Percentiles rank a stretch among this genome's conserved stretches.
Conservation (phyloP, 495 filamentous ascomycete species). For the Oidiodendron maius region DNA sequence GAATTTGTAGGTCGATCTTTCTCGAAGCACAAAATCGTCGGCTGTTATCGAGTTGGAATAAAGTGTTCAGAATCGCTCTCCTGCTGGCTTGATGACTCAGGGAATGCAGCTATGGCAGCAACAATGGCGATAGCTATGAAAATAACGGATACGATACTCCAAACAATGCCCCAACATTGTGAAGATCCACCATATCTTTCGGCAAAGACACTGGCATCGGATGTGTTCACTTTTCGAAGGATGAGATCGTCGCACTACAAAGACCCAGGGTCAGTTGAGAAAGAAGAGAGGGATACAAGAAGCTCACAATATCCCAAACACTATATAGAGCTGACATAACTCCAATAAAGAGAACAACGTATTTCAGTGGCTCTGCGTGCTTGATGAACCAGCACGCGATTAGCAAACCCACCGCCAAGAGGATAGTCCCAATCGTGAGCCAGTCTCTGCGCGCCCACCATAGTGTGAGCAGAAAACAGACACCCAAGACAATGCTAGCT, state of each 20-base stretch:
- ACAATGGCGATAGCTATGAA: slow-evolving; percentile 70
- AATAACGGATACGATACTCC: slow-evolving; percentile 61
- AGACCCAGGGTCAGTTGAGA: slow-evolving; percentile 8
- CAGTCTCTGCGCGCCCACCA: slow-evolving; percentile 78
- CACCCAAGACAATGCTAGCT: slow-evolving; percentile 63
- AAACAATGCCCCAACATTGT: slow-evolving; percentile 77
- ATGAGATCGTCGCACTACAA: slow-evolving; percentile 71
- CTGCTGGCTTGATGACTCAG: slow-evolving; percentile 59
- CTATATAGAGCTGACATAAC: slow-evolving; percentile 75
- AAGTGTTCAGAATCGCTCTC: slow-evolving; percentile 63
- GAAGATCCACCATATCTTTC: slow-evolving; percentile 71
- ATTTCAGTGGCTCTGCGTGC: slow-evolving; percentile 65
- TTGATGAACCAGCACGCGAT: slow-evolving; percentile 77
- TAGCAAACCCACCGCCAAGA: slow-evolving; percentile 63
- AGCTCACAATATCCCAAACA: slow-evolving; percentile 76
- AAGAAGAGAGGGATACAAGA: not conserved
- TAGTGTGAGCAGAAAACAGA: slow-evolving; percentile 68
- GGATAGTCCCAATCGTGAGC: slow-evolving; percentile 64
- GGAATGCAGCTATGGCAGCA: slow-evolving; percentile 70
- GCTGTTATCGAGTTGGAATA: slow-evolving; percentile 34
- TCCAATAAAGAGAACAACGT: slow-evolving; percentile 75
- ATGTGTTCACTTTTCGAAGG: slow-evolving; percentile 72
- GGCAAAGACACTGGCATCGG: slow-evolving; percentile 77
- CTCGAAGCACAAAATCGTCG: too few species aligned
- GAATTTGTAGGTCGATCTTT: too few species aligned